Conservation (phyloP, 495 filamentous ascomycete genomes). For the Xylaria palmicola region DNA sequence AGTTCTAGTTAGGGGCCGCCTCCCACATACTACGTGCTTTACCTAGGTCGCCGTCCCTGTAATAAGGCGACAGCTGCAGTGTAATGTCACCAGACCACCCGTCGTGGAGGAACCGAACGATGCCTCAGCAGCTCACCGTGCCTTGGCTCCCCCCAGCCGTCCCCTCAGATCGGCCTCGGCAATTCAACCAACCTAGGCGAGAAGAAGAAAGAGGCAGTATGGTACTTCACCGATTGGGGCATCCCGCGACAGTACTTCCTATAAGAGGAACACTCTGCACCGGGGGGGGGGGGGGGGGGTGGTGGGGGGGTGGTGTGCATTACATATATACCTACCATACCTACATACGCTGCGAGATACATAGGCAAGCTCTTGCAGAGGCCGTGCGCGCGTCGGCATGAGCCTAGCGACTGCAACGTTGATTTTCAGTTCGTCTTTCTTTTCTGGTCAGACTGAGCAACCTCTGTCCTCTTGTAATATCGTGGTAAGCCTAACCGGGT, state of each 20-base stretch:
- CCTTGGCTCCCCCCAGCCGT: conserved; percentile 7
- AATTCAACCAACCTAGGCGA: not conserved
- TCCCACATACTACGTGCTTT: no score
- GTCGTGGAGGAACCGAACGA: not conserved
- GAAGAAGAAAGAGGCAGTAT: not conserved
- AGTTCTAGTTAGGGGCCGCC: no score
- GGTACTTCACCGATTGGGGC: conserved; percentile 8
- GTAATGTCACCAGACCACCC: not conserved
- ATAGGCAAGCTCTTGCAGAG: conserved; percentile 8
- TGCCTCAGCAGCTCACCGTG: not conserved
- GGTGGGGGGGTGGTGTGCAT: no score
- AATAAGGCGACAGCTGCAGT: not conserved
- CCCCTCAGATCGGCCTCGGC: not conserved
- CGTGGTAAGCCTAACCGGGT: not conserved
- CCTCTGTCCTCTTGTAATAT: not conserved
- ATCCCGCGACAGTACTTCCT: not conserved
- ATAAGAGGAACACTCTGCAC: conserved; percentile 7
- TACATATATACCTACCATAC: no score
- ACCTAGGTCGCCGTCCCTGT: no score
- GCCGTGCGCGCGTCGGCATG: conserved; percentile 12
- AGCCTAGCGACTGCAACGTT: conserved; percentile 14
- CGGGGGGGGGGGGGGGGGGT: no score
- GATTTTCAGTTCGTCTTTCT: not conserved
- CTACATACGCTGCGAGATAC: conserved; percentile 12
- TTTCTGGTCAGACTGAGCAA: conserved; percentile 2